Percentiles rank a stretch among this genome's conserved stretches.
Evolutionary conservation across 2,329 filamentous ascomycete genomes (phyloP).

Genomic region (Malbranchea zuffiana): DNA sequence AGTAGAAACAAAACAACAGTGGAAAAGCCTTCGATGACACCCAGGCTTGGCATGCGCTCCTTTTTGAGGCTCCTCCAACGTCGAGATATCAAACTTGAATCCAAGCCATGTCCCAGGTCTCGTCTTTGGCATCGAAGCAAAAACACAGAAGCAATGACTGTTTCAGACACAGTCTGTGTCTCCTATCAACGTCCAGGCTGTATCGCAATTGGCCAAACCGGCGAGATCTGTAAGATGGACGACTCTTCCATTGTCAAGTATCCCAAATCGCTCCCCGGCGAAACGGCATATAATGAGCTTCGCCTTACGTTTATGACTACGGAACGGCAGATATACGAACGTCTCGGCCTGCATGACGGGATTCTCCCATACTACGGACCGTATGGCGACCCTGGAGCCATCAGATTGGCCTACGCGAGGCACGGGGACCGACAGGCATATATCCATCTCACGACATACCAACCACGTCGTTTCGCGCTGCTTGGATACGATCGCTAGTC

Average conservation of each 20-base stretch:
- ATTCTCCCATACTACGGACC: conserved; percentile 14
- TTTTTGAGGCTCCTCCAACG: no score
- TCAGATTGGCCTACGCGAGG: conserved; percentile 13
- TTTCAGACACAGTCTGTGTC: no score
- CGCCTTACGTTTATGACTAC: conserved; percentile 4
- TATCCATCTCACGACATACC: conserved; percentile 11
- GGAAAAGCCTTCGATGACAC: no score
- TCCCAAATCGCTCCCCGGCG: conserved; percentile 9
- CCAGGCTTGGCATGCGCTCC: no score
- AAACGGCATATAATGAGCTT: conserved; percentile 10
- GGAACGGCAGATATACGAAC: conserved; percentile 15
- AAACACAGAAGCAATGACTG: no score
- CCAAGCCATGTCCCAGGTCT: no score
- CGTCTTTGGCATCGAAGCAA: no score
- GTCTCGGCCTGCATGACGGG: conserved; percentile 14
- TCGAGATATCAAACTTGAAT: no score
- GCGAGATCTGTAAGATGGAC: conserved; percentile 9
- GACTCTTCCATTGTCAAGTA: conserved; percentile 12
- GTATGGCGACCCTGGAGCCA: conserved; percentile 10
- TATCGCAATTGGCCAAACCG: conserved; percentile 11
- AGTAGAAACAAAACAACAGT: no score
- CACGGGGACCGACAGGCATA: conserved; percentile 13
- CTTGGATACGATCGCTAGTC: conserved; percentile 13
- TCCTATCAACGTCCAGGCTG: conserved; percentile 9
- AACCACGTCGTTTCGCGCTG: conserved; percentile 7